Base-by-base conservation (phyloP, 176 grass and related monocot species). In the Canna indica region DNA sequence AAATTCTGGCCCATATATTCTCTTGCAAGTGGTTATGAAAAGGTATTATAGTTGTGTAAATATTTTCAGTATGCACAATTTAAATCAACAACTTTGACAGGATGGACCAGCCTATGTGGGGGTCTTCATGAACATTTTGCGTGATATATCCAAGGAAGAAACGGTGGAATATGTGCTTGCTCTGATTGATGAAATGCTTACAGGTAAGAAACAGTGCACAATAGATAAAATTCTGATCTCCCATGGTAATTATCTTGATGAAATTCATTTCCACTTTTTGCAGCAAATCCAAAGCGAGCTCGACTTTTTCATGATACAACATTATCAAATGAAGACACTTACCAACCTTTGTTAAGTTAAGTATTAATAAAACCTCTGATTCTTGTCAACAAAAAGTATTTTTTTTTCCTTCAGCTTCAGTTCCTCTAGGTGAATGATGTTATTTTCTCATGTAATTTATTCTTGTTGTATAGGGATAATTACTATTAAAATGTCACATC, bases 141-240 rank as follows among this genome's bases (percentile, higher is more conserved):
- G 76, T 73, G 86, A 77, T 31, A 86, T 99, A 78, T 90, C 82
- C 1, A 99, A 99, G 80, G 94, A 99, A 85, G 94, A 99, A 34
- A 93, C 94, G 41, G 82, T 93, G 41, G 89, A 93, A 70, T 99
- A 99, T 69, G 94, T 88, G 60, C 75, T 93, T 81, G 90, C 94
- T 50, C 90, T 99, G 36, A 84, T 99, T 84, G 94, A 93, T 84
- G 90, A 99, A 46, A 93, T 99, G 75, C 86, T 99, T 72, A 67
- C 82, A 85, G 90, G 94, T 99, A 68, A 53, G 73, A 18, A 77
- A 48, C 70, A 74, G 73, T 50, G 35, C 50, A 76, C 30, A 32
- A 24, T 52, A 26, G 14, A 64, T 38, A 64, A 52, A 13, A 26
- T 36, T 26, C 54, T 24, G 46, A 47, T 41, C 52, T 28, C 25